Conservation (phyloP, 345 rosid genomes). For the Sonneratia alba region DNA sequence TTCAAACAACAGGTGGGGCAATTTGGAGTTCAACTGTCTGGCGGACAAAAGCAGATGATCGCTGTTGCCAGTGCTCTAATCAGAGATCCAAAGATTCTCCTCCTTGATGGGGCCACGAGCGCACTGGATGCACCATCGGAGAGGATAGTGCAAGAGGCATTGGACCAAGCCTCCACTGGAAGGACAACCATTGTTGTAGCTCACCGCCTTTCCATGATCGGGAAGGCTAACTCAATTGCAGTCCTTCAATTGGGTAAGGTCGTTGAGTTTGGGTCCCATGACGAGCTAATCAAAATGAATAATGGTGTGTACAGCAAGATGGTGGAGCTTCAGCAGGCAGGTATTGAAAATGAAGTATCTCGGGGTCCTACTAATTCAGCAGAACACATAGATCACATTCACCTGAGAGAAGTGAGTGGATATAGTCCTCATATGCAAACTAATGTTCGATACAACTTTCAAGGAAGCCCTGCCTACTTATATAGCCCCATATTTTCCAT, state of each 20-base stretch:
- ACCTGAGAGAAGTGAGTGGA: not conserved
- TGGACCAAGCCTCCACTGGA: conserved; percentile 40
- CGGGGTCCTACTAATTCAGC: conserved; percentile 4
- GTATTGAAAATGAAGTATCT: conserved; percentile 10
- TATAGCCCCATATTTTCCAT: conserved; percentile 26
- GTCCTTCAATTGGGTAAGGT: conserved; percentile 37
- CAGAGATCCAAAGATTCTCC: conserved; percentile 36
- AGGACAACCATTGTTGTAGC: conserved; percentile 43
- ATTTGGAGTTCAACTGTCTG: conserved; percentile 38
- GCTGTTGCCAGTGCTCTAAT: conserved; percentile 56
- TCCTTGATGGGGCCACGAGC: conserved; percentile 42
- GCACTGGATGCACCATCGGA: conserved; percentile 45
- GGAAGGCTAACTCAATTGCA: conserved; percentile 28
- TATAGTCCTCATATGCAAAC: conserved; percentile 12
- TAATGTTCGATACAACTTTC: conserved; percentile 17
- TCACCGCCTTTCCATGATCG: conserved; percentile 41
- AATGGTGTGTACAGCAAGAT: conserved; percentile 28
- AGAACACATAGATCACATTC: not conserved
- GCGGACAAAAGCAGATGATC: conserved; percentile 53
- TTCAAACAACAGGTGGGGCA: conserved; percentile 37
- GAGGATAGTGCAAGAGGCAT: conserved; percentile 40
- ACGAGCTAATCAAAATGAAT: conserved; percentile 33
- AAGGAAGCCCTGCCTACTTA: conserved; percentile 18
- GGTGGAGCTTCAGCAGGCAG: conserved; percentile 32
- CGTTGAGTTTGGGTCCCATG: conserved; percentile 40